Conservation (phyloP, 2,329 filamentous ascomycete species). For the Geosmithia flava region DNA sequence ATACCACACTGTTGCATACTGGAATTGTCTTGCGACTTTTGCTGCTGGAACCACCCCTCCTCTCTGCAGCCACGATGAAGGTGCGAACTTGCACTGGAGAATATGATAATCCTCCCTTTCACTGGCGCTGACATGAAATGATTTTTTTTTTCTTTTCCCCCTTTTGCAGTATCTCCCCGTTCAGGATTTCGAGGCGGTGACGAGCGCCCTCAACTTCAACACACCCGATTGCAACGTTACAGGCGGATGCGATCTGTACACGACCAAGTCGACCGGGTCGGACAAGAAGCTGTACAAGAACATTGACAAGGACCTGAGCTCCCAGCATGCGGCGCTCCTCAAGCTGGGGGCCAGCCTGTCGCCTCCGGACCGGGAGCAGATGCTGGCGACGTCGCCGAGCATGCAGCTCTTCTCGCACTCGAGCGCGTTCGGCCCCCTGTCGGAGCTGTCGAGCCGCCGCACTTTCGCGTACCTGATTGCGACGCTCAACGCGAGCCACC, state of each 20-base stretch:
- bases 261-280: constrained; percentile 85
- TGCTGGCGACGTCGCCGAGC: constrained; percentile 52
- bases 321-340: constrained; percentile 79
- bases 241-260: constrained; percentile 92
- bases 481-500: constrained; percentile 86
- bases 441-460: constrained; percentile 75
- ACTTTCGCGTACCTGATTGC: constrained; percentile 96
- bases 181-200: constrained; percentile 82
- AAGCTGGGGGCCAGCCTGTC: constrained; percentile 80
- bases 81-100: constrained; percentile 9
- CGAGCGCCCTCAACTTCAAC: constrained; percentile 88
- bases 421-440: constrained; percentile 84
- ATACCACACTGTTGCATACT: background rate
- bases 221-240: constrained; percentile 86
- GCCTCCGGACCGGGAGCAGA: constrained; percentile 62
- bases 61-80: constrained; percentile 19
- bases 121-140: constrained; percentile 2
- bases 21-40: too few relatives aligned
- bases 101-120: background rate
- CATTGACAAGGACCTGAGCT: constrained; percentile 84
- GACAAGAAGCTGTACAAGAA: constrained; percentile 97
- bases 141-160: background rate
- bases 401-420: constrained; percentile 57
- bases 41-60: background rate
- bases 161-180: constrained; percentile 70